Conservation (phyloP, 192 early-diverging fungal species). For the Lobosporangium transversale region DNA sequence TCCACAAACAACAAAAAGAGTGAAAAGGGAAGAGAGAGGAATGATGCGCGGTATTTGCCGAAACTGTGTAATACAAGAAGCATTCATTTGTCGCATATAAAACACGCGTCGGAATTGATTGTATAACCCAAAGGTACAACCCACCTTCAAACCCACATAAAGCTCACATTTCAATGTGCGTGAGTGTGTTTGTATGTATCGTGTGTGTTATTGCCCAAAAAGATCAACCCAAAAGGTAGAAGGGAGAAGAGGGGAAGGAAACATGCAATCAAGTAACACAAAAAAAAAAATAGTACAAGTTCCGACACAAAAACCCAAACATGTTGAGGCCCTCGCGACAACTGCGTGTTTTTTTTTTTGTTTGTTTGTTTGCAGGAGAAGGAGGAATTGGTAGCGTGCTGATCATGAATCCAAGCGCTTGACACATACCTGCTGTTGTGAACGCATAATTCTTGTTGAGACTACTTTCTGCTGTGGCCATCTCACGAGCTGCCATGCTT, state of each 20-base stretch:
- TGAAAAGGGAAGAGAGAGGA: neutral
- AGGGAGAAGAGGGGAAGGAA: neutral
- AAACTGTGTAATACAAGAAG: too few species aligned
- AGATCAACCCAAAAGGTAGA: conserved; percentile 4
- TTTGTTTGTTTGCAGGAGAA: too few species aligned
- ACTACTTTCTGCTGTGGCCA: conserved; percentile 1
- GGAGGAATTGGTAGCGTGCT: neutral
- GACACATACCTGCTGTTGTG: conserved; percentile 14
- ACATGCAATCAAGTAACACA: neutral
- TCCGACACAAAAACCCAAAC: neutral
- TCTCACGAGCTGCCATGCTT: conserved; percentile 26
- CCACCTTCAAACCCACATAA: too few species aligned
- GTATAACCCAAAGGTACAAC: too few species aligned
- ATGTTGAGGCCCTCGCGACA: too few species aligned
- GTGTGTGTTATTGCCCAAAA: too few species aligned
- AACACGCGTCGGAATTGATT: too few species aligned
- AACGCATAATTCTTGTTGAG: conserved; percentile 4
- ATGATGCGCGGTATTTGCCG: neutral
- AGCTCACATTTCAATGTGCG: too few species aligned
- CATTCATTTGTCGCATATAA: too few species aligned
- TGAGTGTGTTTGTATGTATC: too few species aligned
- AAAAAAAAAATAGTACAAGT: neutral
- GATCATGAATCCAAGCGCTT: neutral
- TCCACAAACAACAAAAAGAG: neutral
- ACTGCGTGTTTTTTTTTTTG: too few species aligned